Evolutionary conservation across 2,329 filamentous ascomycete species (phyloP), one percentile per base, ranked within the genome.

Genomic region (Neopestalotiopsis clavispora): DNA sequence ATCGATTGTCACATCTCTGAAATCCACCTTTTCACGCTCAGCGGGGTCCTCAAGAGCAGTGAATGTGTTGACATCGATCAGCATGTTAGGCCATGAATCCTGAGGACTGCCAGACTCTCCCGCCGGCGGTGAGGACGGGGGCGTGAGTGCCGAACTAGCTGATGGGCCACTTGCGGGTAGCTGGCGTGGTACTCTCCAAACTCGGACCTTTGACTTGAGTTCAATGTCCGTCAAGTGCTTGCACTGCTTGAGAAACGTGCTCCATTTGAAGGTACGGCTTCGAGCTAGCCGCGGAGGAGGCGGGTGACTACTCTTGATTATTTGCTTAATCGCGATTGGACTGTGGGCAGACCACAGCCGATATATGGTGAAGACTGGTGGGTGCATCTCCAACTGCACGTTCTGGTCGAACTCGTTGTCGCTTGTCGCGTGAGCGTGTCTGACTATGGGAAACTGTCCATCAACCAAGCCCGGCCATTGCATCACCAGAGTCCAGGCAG

Each of bases 351-450:
- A 88, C 78, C 90, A 91, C 1, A 98, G 84, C 73, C 95, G 94
- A 76, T 97, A 90, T 70, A 98, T 85, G 1, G 91, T 94, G 78
- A 98, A 93, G 58, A 97, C 86, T 0, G 94, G 94, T 4, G 95
- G 96, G 75, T 94, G 90, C 56, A 94, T 85, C 80, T 98, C 96
- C 78, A 92, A 97, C 74, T 92, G 84, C 61, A 97, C 82, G 72
- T 97, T 94, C 3, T 82, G 75, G 17, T 81, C 81, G n/a, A 81
- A 76, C 2, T 85, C 86, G 56, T 88, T 86, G 1, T 85, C 83
- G 7, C 90, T 87, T 32, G 92, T 94, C 79, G 97, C 92, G 79
- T 95, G 92, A 49, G 92, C 94, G 72, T 87, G 88, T 69, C 96
- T 90, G 60, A 89, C 82, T 72, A 98, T 94, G 59, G 92, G 86